Percentiles rank a stretch among this genome's conserved stretches.
Conservation (phyloP, 345 rosid species). For the Gynandropsis gynandra region DNA sequence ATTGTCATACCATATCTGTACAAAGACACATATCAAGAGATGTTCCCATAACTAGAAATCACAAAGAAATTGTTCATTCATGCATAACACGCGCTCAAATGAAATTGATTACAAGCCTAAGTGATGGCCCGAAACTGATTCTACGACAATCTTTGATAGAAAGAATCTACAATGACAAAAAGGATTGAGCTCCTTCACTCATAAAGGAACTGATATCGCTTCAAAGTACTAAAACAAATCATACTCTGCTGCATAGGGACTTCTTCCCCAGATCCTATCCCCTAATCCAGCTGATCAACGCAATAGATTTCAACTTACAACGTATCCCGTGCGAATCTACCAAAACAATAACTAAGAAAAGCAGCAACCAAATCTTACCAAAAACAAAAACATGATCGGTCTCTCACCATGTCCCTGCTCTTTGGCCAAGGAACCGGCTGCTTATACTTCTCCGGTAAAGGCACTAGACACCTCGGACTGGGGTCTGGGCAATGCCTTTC, state of each 20-base stretch:
- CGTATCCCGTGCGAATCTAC: too few relatives aligned
- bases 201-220: too few relatives aligned
- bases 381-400: slow-evolving; percentile 34
- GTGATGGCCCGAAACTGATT: too few relatives aligned
- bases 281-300: slow-evolving; percentile 15
- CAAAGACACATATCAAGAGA: neutral
- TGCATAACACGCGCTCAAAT: too few relatives aligned
- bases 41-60: slow-evolving; percentile 1
- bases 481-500: slow-evolving; percentile 86
- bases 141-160: too few relatives aligned
- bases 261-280: slow-evolving; percentile 1
- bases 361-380: slow-evolving; percentile 37
- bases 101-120: too few relatives aligned
- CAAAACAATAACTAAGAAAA: neutral
- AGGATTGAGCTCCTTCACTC: too few relatives aligned
- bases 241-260: neutral
- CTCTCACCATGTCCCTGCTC: slow-evolving; percentile 99
- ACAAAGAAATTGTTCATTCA: too few relatives aligned
- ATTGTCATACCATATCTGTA: slow-evolving; percentile 73
- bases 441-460: slow-evolving; percentile 66
- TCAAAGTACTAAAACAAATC: neutral
- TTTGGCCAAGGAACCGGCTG: slow-evolving; percentile 74
- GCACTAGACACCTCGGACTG: slow-evolving; percentile 54
- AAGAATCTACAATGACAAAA: too few relatives aligned
- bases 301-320: neutral